phyloP scores from a whole-genome alignment of 805 yeast species.

The Metschnikowia vanudenii region DNA sequence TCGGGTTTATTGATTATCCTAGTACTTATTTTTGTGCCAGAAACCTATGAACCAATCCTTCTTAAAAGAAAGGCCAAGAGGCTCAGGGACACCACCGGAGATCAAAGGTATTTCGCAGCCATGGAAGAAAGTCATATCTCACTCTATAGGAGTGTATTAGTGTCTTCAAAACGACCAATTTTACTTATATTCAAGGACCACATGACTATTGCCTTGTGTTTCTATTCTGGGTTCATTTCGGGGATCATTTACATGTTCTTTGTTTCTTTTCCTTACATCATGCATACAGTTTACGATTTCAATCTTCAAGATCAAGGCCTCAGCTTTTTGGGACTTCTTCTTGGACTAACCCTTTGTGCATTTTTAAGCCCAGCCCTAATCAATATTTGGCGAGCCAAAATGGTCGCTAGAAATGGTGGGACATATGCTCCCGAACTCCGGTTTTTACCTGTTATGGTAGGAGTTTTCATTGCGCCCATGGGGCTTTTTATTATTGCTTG shows the following conservation, averaged over 20 bases:
- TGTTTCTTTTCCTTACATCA: slow-evolving; percentile 18
- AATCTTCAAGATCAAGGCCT: slow-evolving; percentile 13
- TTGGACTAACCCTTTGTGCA: slow-evolving; percentile 13
- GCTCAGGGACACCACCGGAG: slow-evolving; percentile 34
- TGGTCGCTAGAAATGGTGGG: slow-evolving; percentile 9
- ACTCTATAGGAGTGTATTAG: slow-evolving; percentile 20
- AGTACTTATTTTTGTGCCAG: slow-evolving; percentile 27
- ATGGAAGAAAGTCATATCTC: slow-evolving; percentile 28
- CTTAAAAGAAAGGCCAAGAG: slow-evolving; percentile 26
- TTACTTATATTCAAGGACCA: slow-evolving; percentile 26
- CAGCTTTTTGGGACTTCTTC: slow-evolving; percentile 15
- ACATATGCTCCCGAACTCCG: slow-evolving; percentile 12
- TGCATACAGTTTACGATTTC: slow-evolving; percentile 14
- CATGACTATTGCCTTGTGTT: slow-evolving; percentile 30
- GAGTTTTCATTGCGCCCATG: slow-evolving; percentile 16
- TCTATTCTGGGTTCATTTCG: slow-evolving; percentile 20
- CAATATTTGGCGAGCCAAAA: slow-evolving; percentile 5
- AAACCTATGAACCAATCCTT: slow-evolving; percentile 29
- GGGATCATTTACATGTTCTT: slow-evolving; percentile 19
- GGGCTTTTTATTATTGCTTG: slow-evolving; percentile 19
- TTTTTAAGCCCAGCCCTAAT: slow-evolving; percentile 11
- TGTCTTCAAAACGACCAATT: slow-evolving; percentile 26
- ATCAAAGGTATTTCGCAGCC: slow-evolving; percentile 39
- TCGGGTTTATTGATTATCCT: slow-evolving; percentile 19
- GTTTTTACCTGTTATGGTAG: slow-evolving; percentile 15